Evolutionary conservation across 176 grass and related monocot species (phyloP), one percentile per base, ranked within the genome.

Genomic region (Zea luxurians): DNA sequence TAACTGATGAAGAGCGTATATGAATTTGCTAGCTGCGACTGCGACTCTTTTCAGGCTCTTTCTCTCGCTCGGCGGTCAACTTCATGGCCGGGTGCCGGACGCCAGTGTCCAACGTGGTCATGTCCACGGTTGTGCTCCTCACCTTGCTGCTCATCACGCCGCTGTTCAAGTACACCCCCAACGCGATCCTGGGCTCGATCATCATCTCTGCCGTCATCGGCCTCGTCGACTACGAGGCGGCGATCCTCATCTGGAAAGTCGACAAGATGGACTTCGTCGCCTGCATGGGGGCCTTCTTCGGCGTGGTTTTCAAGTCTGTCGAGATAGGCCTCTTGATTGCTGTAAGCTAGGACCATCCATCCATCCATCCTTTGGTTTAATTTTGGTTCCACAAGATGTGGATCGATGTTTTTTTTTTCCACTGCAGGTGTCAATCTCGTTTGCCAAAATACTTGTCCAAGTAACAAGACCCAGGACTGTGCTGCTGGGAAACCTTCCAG

Each of bases 391-490:
- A 27, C 27, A 27, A 27, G 27, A 27, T 27, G 27, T 27, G 27
- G 27, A 27, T 27, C 27, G 27, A 27, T 27, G n/a, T n/a, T n/a
- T n/a, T 27, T 27, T 27, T 27, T 27, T 27, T 27, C 0, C 27
- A 27, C 27, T 27, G 27, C 27, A 99, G 96, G 96, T 99, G 34
- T 57, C 73, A 4, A 92, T 99, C 74, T 95, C 96, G 64, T 87
- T 99, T 78, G 90, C 92, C 4, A 99, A 99, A 83, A 95, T 99
- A 79, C 91, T 99, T 64, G 83, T 98, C 65, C 96, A 99, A 99
- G 96, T 94, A 61, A 99, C 96, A 76, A 89, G 96, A 48, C 96
- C 96, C 85, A 92, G 92, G 71, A 95, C 92, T 2, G 88, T 48
- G 42, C 75, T 99, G 46, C 90, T 95, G n/a, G 96, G 96, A 46